A percentile compares a stretch with the other conserved stretches of the same genome.
Conservation (phyloP, 2,329 filamentous ascomycete genomes). For the Colletotrichum liaoningense region DNA sequence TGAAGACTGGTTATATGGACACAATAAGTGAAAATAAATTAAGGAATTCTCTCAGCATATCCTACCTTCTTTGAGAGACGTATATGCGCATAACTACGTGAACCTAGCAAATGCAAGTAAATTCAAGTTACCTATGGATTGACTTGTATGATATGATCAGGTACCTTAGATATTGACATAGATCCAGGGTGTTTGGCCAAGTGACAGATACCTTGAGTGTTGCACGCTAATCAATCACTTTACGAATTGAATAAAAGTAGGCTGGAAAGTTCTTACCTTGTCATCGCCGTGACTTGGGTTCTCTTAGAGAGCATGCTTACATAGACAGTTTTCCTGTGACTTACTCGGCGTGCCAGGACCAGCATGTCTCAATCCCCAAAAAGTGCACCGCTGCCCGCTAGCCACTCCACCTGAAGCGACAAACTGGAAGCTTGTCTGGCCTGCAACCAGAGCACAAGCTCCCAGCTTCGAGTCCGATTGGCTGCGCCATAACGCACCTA, state of each 20-base stretch:
- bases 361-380: not conserved
- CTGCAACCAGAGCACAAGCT: conserved; percentile 37
- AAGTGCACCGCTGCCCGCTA: not conserved
- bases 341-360: not conserved
- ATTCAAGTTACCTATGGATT: not conserved
- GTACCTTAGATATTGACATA: too few species aligned
- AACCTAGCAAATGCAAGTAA: not conserved
- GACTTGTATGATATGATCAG: too few species aligned
- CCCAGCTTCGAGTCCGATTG: conserved; percentile 13
- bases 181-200: too few species aligned
- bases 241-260: not conserved
- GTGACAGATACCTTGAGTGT: too few species aligned
- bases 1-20: not conserved
- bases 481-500: conserved; percentile 21
- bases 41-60: not conserved
- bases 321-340: not conserved
- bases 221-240: too few species aligned
- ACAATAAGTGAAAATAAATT: not conserved
- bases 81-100: too few species aligned
- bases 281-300: not conserved
- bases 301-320: not conserved
- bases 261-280: not conserved
- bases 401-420: not conserved
- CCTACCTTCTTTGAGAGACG: too few species aligned
- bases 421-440: conserved; percentile 7